Evolutionary conservation across 2,329 filamentous ascomycete genomes (phyloP), one percentile per base, ranked within the genome.

Genomic region (Colletotrichum lupini): DNA sequence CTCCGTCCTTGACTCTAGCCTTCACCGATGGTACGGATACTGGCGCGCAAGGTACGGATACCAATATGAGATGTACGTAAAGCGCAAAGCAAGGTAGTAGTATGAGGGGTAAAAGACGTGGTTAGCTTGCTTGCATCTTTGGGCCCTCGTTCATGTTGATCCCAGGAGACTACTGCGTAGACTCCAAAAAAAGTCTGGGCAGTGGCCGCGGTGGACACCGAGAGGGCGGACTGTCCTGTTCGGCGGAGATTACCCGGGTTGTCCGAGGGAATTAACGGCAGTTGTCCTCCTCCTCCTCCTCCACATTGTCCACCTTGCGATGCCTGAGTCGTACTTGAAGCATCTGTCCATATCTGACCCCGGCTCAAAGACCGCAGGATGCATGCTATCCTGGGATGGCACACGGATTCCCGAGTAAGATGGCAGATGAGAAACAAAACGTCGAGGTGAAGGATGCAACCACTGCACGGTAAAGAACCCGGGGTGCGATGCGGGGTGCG

Each of bases 401-500:
- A 35, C 57, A 24, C n/a, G n/a, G 8, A 24, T 22, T 37, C 16
- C 1, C 6, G 37, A 42, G 37, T 8, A 42, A 22, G 11, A n/a
- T 49, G 37, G 30, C 12, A 37, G 28, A 7, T 19, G 5, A 14
- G 16, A 22, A n/a, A 11, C 12, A n/a, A 55, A 22, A 37, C 12
- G 12, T 12, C 30, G 24, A 9, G 8, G 28, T 7, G 6, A 8
- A 52, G 28, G 19, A 32, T 65, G 32, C 14, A 30, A 56, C 14
- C 37, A 19, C 37, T 37, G 42, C 42, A 49, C 42, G 42, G 42
- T 49, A 22, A 22, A 49, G 42, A 49, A 49, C 22, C 19, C 22
- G 62, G 61, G 62, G 35, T 56, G 52, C 62, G 16, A 32, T 65
- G 52, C 62, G 24, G 49, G 32, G 62, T 65, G 32, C 52, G 62